Evolutionary conservation across 1,284 basidiomycete genomes (phyloP).

Genomic region (Tilletia setariae): DNA sequence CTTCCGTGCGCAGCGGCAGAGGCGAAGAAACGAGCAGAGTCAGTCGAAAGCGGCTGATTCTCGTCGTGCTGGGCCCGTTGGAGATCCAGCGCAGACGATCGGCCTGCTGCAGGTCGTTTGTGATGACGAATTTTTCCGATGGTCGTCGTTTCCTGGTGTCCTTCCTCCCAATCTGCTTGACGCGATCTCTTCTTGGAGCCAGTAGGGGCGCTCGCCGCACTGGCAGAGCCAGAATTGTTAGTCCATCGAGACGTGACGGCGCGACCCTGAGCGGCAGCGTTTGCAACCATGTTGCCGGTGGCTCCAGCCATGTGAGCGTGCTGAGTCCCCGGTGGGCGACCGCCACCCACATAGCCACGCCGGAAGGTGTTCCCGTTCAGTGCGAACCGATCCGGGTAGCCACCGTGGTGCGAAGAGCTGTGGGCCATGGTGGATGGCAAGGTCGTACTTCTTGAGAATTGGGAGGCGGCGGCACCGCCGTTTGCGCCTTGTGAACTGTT

Average conservation of each 20-base stretch:
- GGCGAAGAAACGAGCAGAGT: no score
- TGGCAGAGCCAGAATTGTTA: not conserved
- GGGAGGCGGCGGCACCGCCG: not conserved
- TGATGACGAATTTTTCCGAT: no score
- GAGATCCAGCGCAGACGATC: no score
- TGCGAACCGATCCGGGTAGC: not conserved
- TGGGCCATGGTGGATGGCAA: not conserved
- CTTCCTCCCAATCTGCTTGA: not conserved
- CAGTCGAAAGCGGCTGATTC: no score
- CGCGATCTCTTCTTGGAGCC: conserved; percentile 1
- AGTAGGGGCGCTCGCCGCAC: not conserved
- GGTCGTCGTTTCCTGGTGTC: not conserved
- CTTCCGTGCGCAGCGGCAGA: no score
- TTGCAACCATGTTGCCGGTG: no score
- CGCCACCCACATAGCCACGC: not conserved
- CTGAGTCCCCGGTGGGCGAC: not conserved
- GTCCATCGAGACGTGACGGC: not conserved
- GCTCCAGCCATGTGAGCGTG: not conserved
- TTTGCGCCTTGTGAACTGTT: no score
- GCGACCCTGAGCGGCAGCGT: no score
- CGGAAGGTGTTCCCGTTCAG: not conserved
- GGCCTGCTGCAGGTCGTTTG: no score
- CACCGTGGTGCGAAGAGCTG: not conserved
- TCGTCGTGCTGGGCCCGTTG: no score
- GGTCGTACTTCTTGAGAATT: not conserved